Evolutionary conservation across 805 yeast species (phyloP).

Genomic region (Lipomyces starkeyi): DNA sequence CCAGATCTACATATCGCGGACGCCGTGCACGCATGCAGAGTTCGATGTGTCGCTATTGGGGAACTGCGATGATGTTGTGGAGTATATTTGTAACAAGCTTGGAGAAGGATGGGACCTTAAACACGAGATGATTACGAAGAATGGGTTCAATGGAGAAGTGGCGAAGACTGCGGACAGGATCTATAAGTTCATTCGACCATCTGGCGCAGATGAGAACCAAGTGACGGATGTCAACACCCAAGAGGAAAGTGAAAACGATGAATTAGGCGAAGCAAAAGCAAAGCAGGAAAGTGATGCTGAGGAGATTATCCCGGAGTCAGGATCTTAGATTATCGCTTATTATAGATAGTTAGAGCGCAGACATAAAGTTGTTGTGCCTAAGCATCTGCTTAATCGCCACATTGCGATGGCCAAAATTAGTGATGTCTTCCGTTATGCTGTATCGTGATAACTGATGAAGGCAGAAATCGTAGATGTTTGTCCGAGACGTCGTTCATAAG

Average conservation of each 20-base stretch:
- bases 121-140: slow-evolving; percentile 32
- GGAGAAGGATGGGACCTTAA: slow-evolving; percentile 61
- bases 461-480: no score
- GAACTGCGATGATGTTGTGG: slow-evolving; percentile 77
- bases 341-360: no score
- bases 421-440: no score
- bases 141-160: slow-evolving; percentile 25
- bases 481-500: no score
- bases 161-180: slow-evolving; percentile 20
- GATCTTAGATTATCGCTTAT: not conserved
- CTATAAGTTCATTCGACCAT: slow-evolving; percentile 17
- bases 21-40: slow-evolving; percentile 73
- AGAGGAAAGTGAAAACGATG: not conserved
- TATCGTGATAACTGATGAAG: no score
- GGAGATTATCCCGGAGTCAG: not conserved
- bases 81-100: slow-evolving; percentile 62
- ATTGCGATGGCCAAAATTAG: no score
- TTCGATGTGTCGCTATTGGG: slow-evolving; percentile 82
- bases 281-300: not conserved
- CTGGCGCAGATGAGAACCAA: not conserved
- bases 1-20: slow-evolving; percentile 78
- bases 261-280: not conserved
- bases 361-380: no score
- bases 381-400: no score
- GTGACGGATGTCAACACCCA: not conserved